Percentiles rank a stretch among this genome's conserved stretches.
phyloP scores from a whole-genome alignment of 331 rosid genomes.

The Stylosanthes scabra region DNA sequence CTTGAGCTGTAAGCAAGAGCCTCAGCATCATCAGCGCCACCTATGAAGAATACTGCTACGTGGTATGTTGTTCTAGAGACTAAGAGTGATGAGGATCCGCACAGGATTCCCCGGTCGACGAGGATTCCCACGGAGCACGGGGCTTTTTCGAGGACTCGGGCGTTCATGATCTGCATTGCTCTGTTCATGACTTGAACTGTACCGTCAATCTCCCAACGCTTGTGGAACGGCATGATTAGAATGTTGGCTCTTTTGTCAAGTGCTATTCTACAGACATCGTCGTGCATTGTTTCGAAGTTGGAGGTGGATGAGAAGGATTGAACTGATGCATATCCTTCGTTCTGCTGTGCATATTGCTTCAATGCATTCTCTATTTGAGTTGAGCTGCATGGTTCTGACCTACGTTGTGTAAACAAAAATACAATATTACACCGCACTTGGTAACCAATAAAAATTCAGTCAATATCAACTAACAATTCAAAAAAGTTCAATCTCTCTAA shows the following conservation, averaged over 20 bases:
- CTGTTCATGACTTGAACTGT: conserved; percentile 40
- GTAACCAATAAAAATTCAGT: too few species aligned
- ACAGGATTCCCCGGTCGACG: conserved; percentile 57
- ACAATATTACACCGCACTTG: too few species aligned
- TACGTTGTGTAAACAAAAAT: too few species aligned
- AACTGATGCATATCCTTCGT: conserved; percentile 45
- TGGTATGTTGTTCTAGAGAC: conserved; percentile 31
- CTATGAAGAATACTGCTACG: conserved; percentile 64
- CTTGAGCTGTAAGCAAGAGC: conserved; percentile 67
- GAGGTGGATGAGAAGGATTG: conserved; percentile 66
- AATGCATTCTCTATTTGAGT: conserved; percentile 55
- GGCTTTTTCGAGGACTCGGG: conserved; percentile 53
- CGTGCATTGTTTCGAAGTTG: conserved; percentile 44
- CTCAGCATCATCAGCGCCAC: conserved; percentile 76
- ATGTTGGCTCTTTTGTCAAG: conserved; percentile 50
- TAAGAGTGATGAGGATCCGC: conserved; percentile 39
- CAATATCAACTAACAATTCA: too few species aligned
- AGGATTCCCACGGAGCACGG: conserved; percentile 76
- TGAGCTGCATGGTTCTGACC: conserved; percentile 27
- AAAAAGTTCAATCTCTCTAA: too few species aligned
- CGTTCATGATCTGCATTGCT: conserved; percentile 49
- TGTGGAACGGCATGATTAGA: conserved; percentile 70
- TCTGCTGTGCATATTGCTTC: conserved; percentile 45
- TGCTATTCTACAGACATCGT: conserved; percentile 53
- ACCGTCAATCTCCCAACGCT: conserved; percentile 70